Percentiles rank a stretch among this genome's conserved stretches.
These are phyloP conservation scores for Thamnidium elegans DNA, from an alignment of 192 early-diverging fungal genomes.

Conservation along the genomic window DNA sequence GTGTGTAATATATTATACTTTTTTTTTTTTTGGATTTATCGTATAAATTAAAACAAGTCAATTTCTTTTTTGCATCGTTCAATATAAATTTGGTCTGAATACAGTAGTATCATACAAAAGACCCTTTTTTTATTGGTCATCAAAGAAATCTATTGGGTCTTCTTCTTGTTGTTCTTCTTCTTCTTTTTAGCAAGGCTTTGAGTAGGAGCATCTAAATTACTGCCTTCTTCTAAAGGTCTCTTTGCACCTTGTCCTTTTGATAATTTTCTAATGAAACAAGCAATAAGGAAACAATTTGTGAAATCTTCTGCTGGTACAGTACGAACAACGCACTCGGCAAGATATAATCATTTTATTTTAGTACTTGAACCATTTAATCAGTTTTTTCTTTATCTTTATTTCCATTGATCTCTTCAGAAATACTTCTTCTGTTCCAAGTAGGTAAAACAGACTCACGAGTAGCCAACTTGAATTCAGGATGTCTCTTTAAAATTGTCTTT, in stretches of 20 bases:
- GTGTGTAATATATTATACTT: too few species aligned
- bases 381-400: constrained; percentile 31
- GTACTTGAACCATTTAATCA: background rate
- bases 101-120: too few species aligned
- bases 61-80: too few species aligned
- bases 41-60: too few species aligned
- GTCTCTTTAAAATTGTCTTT: constrained; percentile 54
- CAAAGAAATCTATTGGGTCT: background rate
- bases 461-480: constrained; percentile 56
- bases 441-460: constrained; percentile 62
- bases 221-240: constrained; percentile 7
- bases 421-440: constrained; percentile 77
- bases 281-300: constrained; percentile 97
- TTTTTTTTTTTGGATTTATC: too few species aligned
- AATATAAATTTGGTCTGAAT: too few species aligned
- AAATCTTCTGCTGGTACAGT: constrained; percentile 76
- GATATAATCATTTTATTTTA: constrained; percentile 19
- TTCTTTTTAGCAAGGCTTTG: constrained; percentile 11
- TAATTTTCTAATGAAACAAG: constrained; percentile 75
- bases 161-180: constrained; percentile 25
- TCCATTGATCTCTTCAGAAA: constrained; percentile 46
- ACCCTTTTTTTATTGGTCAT: too few species aligned
- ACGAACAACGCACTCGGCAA: constrained; percentile 68
- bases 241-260: background rate
- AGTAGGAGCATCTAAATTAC: background rate